Base-by-base conservation (phyloP, 768 basidiomycete genomes). In the Lentinula detonsa region DNA sequence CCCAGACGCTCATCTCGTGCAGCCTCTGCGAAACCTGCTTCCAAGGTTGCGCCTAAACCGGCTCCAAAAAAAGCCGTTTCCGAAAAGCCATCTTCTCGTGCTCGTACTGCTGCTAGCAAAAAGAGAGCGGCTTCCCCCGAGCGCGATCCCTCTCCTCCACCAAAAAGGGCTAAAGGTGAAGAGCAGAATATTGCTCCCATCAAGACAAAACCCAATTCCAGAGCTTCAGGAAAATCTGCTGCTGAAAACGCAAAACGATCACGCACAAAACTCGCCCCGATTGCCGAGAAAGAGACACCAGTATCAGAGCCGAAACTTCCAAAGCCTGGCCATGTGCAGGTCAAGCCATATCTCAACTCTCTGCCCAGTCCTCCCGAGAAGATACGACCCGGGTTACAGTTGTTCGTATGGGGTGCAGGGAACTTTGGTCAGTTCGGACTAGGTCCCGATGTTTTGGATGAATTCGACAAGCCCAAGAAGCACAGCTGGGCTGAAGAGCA, bases 351-450 rank as follows among this genome's bases (percentile, higher is more conserved):
- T 63, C 81, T 88, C 68, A 90, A 88, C 65, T 75, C 83, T 7
- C 76, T 93, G 3, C 91, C 89, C 15, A 72, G 76, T 6, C 79
- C 85, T 33, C 82, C 84, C 8, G 68, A 76, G 51, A 81, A 83
- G 60, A 66, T 76, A 49, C 81, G 86, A 48, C 93, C 93, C 18
- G 79, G 87, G 37, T 80, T 85, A 13, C 81, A 87, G 45, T 78
- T 95, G 16, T 96, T 95, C 64, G 87, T 84, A 7, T 98, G 91
- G 84, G 96, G 96, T 6, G 86, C 88, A 10, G 95, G 94, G 31
- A 95, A 96, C 73, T 93, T 94, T 75, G 95, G 95, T 34, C 95
- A 98, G 72, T 90, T 97, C 68, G 97, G 95, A 35, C 84, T 96
- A 78, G 96, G 96, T 40, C 85, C 85, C 4, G 84, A 87, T 64